Base-by-base conservation (phyloP, 306 rosid genomes). In the Dalbergia cultrata region DNA sequence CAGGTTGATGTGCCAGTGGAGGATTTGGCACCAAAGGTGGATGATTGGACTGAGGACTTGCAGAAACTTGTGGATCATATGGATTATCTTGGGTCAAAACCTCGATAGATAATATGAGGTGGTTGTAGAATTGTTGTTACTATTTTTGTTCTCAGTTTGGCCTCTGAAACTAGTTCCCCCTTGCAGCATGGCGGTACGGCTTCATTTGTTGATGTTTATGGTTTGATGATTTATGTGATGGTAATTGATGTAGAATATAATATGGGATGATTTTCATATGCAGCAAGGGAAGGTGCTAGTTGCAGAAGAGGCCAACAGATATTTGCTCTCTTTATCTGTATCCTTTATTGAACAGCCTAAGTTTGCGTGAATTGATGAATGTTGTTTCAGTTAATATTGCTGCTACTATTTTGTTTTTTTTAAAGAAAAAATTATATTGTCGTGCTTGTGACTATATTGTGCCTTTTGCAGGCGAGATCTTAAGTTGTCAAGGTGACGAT, bases 51-150 rank as follows among this genome's bases (percentile, higher is more conserved):
- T 70, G 91, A 90, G 74, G 90, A 90, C 39, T 77, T 93, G 84
- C 82, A 80, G 67, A 90, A 83, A 11, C 94, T 93, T 49, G 94
- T 90, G 53, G 97, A 90, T 86, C 92, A 93, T 79, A 70, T 92
- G 94, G 96, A 86, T 75, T 88, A 59, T 88, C 92, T 85, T 78
- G 86, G 66, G 67, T 69, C 92, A n/a, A 78, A 74, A 73, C 88
- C 86, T 26, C 2, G 31, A 26, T 26, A 26, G 31, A 0, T 62
- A 67, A 60, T 41, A 18, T 57, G 77, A 53, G 18, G 44, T 61
- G 67, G 75, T 58, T 59, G 66, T 80, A 41, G 9, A 22, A 37
- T 19, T 58, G 5, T 13, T 6, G 0, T 8, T 53, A 10, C 74
- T 11, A 69, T 37, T 5, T 44, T 9, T 74, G 11, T 53, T 31